Evolutionary conservation across 257 asterid species (phyloP).

Genomic region (Orobanche coerulescens): DNA sequence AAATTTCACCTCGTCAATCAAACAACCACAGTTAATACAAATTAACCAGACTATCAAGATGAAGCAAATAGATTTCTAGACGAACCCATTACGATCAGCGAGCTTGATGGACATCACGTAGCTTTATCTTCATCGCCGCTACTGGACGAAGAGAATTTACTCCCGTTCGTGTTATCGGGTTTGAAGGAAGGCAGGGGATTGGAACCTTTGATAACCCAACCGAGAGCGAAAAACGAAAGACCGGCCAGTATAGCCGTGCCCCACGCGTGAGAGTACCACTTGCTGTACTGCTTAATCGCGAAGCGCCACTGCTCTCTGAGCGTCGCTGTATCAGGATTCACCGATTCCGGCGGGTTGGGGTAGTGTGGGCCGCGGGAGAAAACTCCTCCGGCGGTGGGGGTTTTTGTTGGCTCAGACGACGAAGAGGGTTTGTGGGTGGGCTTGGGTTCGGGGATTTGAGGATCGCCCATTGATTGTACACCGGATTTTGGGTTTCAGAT

Average conservation of each 20-base stretch:
- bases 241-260: slow-evolving; percentile 96
- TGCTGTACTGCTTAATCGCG: slow-evolving; percentile 73
- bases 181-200: slow-evolving; percentile 71
- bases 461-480: slow-evolving; percentile 34
- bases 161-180: slow-evolving; percentile 5
- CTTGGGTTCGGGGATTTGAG: slow-evolving; percentile 33
- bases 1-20: background rate
- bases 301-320: slow-evolving; percentile 84
- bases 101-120: slow-evolving; percentile 21
- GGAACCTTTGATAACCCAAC: slow-evolving; percentile 81
- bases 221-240: slow-evolving; percentile 73
- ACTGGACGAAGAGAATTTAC: slow-evolving; percentile 11
- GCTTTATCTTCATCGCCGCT: slow-evolving; percentile 9
- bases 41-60: background rate
- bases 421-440: slow-evolving; percentile 26
- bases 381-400: slow-evolving; percentile 27
- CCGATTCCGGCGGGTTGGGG: slow-evolving; percentile 59
- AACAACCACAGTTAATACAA: background rate
- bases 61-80: background rate
- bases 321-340: slow-evolving; percentile 72
- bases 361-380: slow-evolving; percentile 22
- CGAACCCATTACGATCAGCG: slow-evolving; percentile 24
- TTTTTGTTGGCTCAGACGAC: slow-evolving; percentile 30
- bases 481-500: background rate
- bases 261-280: slow-evolving; percentile 95